phyloP scores from a whole-genome alignment of 768 basidiomycete genomes.

The Mycena olivaceomarginata region DNA sequence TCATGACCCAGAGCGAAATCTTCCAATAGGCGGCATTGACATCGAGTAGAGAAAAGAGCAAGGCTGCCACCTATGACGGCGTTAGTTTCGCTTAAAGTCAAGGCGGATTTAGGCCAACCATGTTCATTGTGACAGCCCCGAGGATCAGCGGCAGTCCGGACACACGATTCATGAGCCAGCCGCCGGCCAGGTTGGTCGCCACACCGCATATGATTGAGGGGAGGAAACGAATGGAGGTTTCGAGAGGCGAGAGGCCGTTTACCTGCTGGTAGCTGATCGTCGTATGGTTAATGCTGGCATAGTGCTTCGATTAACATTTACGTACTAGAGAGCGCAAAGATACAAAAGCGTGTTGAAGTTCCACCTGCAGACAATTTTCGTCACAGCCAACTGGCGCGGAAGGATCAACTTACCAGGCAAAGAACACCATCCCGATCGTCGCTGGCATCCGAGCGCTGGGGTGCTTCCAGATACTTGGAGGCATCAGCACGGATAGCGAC shows the following conservation, averaged over 20 bases:
- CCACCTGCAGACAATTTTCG: not conserved
- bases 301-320: not conserved
- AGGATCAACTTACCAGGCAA: constrained; percentile 15
- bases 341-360: constrained; percentile 4
- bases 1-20: constrained; percentile 6
- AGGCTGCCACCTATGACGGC: not conserved
- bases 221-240: constrained; percentile 19
- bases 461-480: constrained; percentile 52
- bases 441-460: constrained; percentile 50
- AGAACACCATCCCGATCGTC: constrained; percentile 46
- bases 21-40: constrained; percentile 13
- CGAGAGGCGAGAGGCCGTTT: constrained; percentile 3
- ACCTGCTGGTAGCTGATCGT: constrained; percentile 43
- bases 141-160: constrained; percentile 10
- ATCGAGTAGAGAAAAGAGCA: constrained; percentile 16
- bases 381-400: not conserved
- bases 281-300: not conserved
- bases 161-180: constrained; percentile 14
- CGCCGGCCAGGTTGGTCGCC: not conserved
- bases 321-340: not conserved
- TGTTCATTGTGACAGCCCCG: constrained; percentile 6
- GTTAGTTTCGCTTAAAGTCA: not conserved
- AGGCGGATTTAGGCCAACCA: constrained; percentile 2
- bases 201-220: constrained; percentile 10
- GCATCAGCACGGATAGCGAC: constrained; percentile 49